Percentiles rank a stretch among this genome's conserved stretches.
phyloP scores from a whole-genome alignment of 2,329 filamentous ascomycete genomes.

The Stylonectria norvegica region DNA sequence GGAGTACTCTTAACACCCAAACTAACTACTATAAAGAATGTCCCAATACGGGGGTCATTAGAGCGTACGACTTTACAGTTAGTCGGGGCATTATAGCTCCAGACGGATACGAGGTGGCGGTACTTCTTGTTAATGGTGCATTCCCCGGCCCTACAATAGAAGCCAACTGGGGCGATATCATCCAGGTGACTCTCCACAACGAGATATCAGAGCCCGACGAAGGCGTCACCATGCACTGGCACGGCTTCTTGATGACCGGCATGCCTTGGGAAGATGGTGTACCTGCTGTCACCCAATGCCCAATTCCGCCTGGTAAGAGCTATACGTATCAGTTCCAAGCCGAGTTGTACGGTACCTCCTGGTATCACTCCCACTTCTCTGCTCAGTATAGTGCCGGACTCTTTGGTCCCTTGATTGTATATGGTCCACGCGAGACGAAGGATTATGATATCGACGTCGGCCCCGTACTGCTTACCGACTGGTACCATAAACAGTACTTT shows the following conservation, averaged over 20 bases:
- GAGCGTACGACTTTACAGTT: constrained; percentile 53
- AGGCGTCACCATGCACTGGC: constrained; percentile 52
- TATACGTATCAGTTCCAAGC: constrained; percentile 53
- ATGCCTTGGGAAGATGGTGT: constrained; percentile 54
- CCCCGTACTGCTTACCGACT: constrained; percentile 52
- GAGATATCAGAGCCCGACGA: constrained; percentile 49
- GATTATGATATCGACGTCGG: constrained; percentile 63
- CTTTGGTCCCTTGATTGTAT: constrained; percentile 57
- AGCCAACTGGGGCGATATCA: constrained; percentile 60
- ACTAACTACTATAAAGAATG: constrained; percentile 50
- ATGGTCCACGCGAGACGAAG: constrained; percentile 46
- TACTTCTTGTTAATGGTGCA: constrained; percentile 61
- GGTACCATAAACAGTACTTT: constrained; percentile 56
- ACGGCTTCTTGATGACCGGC: constrained; percentile 48
- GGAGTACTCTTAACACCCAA: constrained; percentile 43
- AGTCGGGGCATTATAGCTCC: constrained; percentile 49
- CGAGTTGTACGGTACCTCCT: constrained; percentile 51
- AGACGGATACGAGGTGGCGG: constrained; percentile 52
- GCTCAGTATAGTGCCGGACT: constrained; percentile 59
- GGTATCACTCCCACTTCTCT: constrained; percentile 62
- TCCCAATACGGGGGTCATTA: constrained; percentile 53
- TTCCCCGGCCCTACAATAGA: constrained; percentile 66
- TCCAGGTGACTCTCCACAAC: constrained; percentile 67
- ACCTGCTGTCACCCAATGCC: constrained; percentile 58
- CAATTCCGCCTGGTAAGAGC: constrained; percentile 58